These are phyloP conservation scores for Priceomyces medius DNA, from an alignment of 805 yeast genomes.

Conservation along the genomic window DNA sequence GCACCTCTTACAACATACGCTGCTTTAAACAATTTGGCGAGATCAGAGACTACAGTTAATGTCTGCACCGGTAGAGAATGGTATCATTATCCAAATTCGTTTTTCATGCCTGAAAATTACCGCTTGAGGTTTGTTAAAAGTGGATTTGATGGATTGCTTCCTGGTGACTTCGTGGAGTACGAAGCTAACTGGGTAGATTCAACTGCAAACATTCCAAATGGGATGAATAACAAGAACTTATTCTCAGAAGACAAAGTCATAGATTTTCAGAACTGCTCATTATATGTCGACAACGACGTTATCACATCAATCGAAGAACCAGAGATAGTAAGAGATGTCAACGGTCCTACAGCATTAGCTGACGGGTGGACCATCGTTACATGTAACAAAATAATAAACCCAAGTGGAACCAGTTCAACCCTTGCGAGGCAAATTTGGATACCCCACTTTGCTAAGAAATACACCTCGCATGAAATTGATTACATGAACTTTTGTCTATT, in stretches of 20 bases:
- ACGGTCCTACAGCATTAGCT: constrained; percentile 15
- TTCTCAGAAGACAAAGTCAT: constrained; percentile 61
- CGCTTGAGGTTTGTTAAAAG: constrained; percentile 68
- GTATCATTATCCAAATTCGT: constrained; percentile 89
- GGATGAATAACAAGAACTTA: constrained; percentile 73
- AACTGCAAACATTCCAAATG: constrained; percentile 52
- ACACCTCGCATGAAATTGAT: constrained; percentile 34
- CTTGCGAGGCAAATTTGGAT: constrained; percentile 54
- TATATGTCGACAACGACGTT: constrained; percentile 61
- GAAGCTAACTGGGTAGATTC: constrained; percentile 14
- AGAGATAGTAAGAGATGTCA: constrained; percentile 14
- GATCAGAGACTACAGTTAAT: constrained; percentile 27
- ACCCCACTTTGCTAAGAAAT: constrained; percentile 34
- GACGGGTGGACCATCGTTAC: constrained; percentile 47
- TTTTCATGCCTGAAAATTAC: constrained; percentile 65
- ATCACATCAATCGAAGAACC: constrained; percentile 48
- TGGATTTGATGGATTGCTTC: constrained; percentile 84
- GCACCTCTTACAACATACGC: constrained; percentile 67
- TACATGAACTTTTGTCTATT: constrained; percentile 54
- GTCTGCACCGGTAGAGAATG: constrained; percentile 95
- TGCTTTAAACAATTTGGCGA: constrained; percentile 22
- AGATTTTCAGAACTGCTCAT: constrained; percentile 58
- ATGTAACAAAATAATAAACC: constrained; percentile 54
- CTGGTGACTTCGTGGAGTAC: constrained; percentile 74
- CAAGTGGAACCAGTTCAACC: constrained; percentile 51